phyloP scores from a whole-genome alignment of 352 stramenopile genomes.

The Aphanomyces euteiches region DNA sequence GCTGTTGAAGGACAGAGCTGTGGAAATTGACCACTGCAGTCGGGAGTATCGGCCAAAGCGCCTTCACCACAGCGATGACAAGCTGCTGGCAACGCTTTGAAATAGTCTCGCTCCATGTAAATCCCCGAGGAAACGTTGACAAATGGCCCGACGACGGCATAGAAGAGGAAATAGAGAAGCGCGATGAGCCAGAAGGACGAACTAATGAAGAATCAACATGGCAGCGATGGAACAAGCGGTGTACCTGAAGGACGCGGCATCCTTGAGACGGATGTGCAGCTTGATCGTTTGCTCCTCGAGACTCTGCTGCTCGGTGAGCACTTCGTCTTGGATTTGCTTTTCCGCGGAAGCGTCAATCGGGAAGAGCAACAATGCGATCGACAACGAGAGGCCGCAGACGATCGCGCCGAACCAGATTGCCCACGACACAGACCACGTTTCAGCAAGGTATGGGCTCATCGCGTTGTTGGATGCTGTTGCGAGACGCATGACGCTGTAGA shows the following conservation, averaged over 20 bases:
- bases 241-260: conserved; percentile 66
- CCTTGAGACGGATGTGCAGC: conserved; percentile 50
- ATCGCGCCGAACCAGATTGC: background rate
- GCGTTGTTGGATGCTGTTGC: background rate
- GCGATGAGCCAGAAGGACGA: conserved; percentile 85
- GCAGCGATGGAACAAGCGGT: background rate
- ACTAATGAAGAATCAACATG: background rate
- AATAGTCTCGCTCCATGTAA: conserved; percentile 87
- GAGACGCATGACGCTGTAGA: conserved; percentile 5
- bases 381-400: background rate
- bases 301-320: background rate
- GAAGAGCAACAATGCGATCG: background rate
- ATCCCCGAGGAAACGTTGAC: conserved; percentile 90
- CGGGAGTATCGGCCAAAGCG: conserved; percentile 44
- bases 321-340: conserved; percentile 27
- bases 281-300: conserved; percentile 32
- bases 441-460: conserved; percentile 18
- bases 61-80: conserved; percentile 57
- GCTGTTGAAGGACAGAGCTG: conserved; percentile 43
- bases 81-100: conserved; percentile 49
- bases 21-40: conserved; percentile 47
- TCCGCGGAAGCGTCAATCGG: background rate
- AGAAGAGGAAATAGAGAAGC: conserved; percentile 87
- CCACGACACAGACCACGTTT: background rate
- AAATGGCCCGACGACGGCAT: conserved; percentile 91